Evolutionary conservation across 2,329 filamentous ascomycete species (phyloP).

Genomic region (Aspergillus fumigatiaffinis): DNA sequence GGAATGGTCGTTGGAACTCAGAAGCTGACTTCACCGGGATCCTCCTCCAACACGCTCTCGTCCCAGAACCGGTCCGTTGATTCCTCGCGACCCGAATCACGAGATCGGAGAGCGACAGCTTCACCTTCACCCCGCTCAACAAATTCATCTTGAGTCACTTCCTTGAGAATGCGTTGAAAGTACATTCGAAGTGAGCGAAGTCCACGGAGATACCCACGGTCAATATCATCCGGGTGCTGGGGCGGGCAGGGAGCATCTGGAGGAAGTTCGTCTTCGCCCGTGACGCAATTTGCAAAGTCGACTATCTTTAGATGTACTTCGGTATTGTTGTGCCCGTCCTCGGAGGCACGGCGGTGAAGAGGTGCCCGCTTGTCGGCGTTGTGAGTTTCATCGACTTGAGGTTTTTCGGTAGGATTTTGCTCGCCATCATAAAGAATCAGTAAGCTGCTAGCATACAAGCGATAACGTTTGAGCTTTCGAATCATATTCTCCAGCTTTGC

Average conservation of each 20-base stretch:
- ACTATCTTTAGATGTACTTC: slow-evolving; percentile 85
- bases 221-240: slow-evolving; percentile 71
- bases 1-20: slow-evolving; percentile 10
- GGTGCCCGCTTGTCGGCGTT: slow-evolving; percentile 30
- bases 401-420: slow-evolving; percentile 22
- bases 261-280: slow-evolving; percentile 66
- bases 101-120: slow-evolving; percentile 34
- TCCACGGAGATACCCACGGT: slow-evolving; percentile 84
- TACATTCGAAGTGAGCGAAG: slow-evolving; percentile 74
- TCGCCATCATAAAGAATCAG: slow-evolving; percentile 96
- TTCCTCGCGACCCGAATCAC: slow-evolving; percentile 27
- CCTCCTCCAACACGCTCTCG: slow-evolving; percentile 41
- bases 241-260: slow-evolving; percentile 70
- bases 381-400: slow-evolving; percentile 17
- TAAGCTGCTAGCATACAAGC: slow-evolving; percentile 92
- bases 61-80: slow-evolving; percentile 36
- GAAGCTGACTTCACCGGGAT: slow-evolving; percentile 43
- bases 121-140: slow-evolving; percentile 43
- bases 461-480: slow-evolving; percentile 72
- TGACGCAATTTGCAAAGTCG: slow-evolving; percentile 97
- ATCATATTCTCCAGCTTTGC: slow-evolving; percentile 80
- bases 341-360: slow-evolving; percentile 27
- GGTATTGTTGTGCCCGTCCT: slow-evolving; percentile 36
- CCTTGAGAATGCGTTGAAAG: slow-evolving; percentile 80
- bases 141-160: slow-evolving; percentile 54